Evolutionary conservation across 257 asterid species (phyloP), one percentile per base, ranked within the genome.

Genomic region (Solanum bukasovii): DNA sequence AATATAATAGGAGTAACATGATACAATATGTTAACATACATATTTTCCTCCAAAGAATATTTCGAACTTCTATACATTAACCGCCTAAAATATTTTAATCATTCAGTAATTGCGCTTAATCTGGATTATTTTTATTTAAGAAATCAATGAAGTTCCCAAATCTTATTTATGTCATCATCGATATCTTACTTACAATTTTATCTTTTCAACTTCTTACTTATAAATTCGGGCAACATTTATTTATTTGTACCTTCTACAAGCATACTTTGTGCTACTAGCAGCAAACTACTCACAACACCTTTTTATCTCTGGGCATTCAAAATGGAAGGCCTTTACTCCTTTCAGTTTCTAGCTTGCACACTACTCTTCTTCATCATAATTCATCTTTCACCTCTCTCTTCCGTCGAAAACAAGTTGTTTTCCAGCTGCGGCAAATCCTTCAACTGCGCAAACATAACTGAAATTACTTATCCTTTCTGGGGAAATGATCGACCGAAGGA

Each of bases 391-490:
- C 37, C 72, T 34, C 23, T 38, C 49, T 87, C 44, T 21, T 42
- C 85, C 20, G 49, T 74, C 56, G 61, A 74, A 16, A 88, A 86
- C 2, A 49, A 84, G 9, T 74, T 42, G 81, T 91, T 88, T 90
- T 65, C 83, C 0, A 89, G 70, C 33, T 93, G 98, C 33, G 88
- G 88, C 63, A 86, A 71, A 46, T 56, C 35, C 10, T 93, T 92
- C 93, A 87, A 49, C 87, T 94, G 96, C 81, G 96, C 95, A 7
- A 79, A 63, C 13, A 77, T 93, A 90, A 34, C 89, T 13, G 89
- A 89, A 20, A 73, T 91, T 37, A 91, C 73, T 35, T 94, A 91
- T 88, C 98, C 96, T 6, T 93, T 93, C 84, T 93, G 93, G 89
- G 96, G 95, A 65, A 90, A 91, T 46, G 74, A 85, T 77, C 87